A percentile compares a stretch with the other conserved stretches of the same genome.
Evolutionary conservation across 129 eudicot genomes (phyloP).

Genomic region (Flaveria bidentis): DNA sequence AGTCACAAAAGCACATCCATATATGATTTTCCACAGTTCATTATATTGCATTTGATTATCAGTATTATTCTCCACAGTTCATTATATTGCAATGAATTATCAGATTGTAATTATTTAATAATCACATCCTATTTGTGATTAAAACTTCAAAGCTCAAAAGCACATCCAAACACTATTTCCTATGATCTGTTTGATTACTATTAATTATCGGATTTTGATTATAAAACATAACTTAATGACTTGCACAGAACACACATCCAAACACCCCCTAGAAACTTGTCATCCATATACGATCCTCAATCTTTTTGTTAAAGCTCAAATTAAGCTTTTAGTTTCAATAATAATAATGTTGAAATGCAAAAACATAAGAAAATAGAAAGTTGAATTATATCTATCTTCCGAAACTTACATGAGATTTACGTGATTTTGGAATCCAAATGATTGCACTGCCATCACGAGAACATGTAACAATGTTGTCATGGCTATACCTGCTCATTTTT

Average conservation of each 20-base stretch:
- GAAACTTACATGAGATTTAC: slow-evolving; percentile 79
- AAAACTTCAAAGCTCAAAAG: neutral
- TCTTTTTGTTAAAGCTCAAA: neutral
- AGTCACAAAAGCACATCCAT: neutral
- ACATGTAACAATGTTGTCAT: slow-evolving; percentile 94
- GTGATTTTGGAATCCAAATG: slow-evolving; percentile 86
- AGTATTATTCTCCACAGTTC: too few relatives aligned
- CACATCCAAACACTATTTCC: neutral
- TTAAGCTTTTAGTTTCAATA: slow-evolving; percentile 5
- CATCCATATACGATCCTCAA: neutral
- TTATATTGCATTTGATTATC: too few relatives aligned
- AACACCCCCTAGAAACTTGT: neutral
- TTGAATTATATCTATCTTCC: neutral
- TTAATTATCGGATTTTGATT: neutral
- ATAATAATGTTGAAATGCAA: neutral
- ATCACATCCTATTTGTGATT: neutral
- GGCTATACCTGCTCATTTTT: slow-evolving; percentile 60
- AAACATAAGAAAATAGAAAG: slow-evolving; percentile 13
- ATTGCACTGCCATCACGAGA: slow-evolving; percentile 99
- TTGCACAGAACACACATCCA: neutral
- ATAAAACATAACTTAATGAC: neutral
- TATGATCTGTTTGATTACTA: too few relatives aligned
- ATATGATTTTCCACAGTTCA: too few relatives aligned
- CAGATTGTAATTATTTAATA: too few relatives aligned
- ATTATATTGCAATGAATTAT: too few relatives aligned